phyloP scores from a whole-genome alignment of 2,329 filamentous ascomycete genomes.

The Fusarium sp. region DNA sequence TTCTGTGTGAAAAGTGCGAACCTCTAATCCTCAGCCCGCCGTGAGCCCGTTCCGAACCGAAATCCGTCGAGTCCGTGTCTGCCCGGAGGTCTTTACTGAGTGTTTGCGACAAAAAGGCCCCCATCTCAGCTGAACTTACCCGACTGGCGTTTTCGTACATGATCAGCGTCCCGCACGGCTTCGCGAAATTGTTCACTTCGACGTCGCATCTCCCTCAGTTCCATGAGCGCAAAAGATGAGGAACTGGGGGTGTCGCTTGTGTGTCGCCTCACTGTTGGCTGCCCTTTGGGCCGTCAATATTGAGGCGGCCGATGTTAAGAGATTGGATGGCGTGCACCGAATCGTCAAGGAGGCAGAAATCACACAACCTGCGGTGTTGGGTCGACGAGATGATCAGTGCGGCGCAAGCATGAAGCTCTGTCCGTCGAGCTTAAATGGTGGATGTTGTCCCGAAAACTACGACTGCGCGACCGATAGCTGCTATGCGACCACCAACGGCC shows the following conservation, averaged over 20 bases:
- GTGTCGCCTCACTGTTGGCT: constrained; percentile 35
- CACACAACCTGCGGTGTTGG: constrained; percentile 40
- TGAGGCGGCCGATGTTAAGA: constrained; percentile 49
- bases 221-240: constrained; percentile 42
- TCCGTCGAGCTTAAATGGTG: constrained; percentile 59
- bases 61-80: constrained; percentile 9
- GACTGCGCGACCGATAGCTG: constrained; percentile 65
- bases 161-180: constrained; percentile 28
- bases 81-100: constrained; percentile 9
- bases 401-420: constrained; percentile 53
- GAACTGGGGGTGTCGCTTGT: constrained; percentile 42
- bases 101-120: constrained; percentile 16
- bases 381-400: constrained; percentile 44
- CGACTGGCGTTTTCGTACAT: constrained; percentile 22
- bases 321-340: constrained; percentile 52
- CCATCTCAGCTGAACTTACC: constrained; percentile 22
- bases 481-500: constrained; percentile 62
- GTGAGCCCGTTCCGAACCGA: constrained; percentile 26
- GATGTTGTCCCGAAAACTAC: constrained; percentile 66
- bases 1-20: constrained; percentile 11
- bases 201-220: constrained; percentile 34
- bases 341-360: constrained; percentile 49
- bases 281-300: constrained; percentile 40
- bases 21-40: constrained; percentile 3
- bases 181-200: constrained; percentile 18